Evolutionary conservation across 257 asterid genomes (phyloP).

Genomic region (Ilex asprella): DNA sequence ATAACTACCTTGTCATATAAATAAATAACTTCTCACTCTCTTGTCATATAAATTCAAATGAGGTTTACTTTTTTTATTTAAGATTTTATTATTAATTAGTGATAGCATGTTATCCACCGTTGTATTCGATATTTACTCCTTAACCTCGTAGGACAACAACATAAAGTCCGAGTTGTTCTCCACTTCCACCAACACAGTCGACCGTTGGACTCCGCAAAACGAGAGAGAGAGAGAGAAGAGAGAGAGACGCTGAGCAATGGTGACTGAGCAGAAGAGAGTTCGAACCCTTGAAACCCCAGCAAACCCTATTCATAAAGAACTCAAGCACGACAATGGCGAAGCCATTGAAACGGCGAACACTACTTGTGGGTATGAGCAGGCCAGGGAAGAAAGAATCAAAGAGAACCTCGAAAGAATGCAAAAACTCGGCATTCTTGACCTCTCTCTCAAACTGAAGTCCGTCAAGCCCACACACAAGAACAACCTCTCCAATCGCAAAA

Average conservation of each 20-base stretch:
- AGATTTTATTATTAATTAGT: no score
- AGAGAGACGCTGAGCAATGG: slow-evolving; percentile 4
- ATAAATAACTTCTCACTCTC: no score
- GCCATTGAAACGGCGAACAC: not conserved
- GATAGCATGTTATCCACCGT: no score
- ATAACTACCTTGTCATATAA: no score
- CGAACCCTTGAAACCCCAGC: not conserved
- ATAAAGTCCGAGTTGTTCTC: no score
- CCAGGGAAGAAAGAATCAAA: slow-evolving; percentile 70
- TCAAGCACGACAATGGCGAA: slow-evolving; percentile 17
- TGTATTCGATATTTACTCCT: no score
- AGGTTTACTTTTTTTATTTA: no score
- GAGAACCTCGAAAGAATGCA: slow-evolving; percentile 83
- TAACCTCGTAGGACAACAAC: no score
- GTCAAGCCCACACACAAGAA: slow-evolving; percentile 28
- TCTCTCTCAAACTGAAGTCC: slow-evolving; percentile 58
- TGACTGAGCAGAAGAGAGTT: not conserved
- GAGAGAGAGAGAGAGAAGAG: not conserved
- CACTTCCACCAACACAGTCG: no score
- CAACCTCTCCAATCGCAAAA: slow-evolving; percentile 16
- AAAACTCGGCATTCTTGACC: slow-evolving; percentile 65
- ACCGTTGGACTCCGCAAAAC: no score
- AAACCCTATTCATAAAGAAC: not conserved
- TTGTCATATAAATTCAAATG: no score
- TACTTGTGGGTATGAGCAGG: slow-evolving; percentile 51